Conservation (phyloP, 192 early-diverging fungal species). For the Entomortierella parvispora region DNA sequence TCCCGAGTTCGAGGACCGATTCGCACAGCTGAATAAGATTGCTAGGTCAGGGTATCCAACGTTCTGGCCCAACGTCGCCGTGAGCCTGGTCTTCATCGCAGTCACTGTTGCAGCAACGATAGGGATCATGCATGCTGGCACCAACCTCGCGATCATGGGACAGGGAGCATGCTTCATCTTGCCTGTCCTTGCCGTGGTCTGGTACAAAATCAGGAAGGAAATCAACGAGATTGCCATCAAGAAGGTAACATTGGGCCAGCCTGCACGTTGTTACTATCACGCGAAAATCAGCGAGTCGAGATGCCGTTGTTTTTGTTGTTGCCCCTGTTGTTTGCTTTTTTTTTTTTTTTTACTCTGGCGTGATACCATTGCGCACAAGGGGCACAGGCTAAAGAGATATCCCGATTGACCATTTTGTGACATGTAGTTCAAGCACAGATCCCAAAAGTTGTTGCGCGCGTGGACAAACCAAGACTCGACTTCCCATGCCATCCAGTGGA, state of each 20-base stretch:
- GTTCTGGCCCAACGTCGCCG: conserved; percentile 22
- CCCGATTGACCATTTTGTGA: not conserved
- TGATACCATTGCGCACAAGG: not conserved
- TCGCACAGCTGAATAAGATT: conserved; percentile 24
- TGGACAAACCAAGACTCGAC: conserved; percentile 32
- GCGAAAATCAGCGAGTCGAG: not conserved
- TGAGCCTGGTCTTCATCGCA: not conserved
- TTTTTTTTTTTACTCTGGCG: not conserved
- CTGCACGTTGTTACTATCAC: not conserved
- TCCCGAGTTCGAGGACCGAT: conserved; percentile 27
- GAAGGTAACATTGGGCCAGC: conserved; percentile 1
- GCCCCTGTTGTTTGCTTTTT: not conserved
- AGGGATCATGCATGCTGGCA: conserved; percentile 9
- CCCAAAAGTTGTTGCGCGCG: conserved; percentile 34
- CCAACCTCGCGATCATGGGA: conserved; percentile 17
- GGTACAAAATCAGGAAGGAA: conserved; percentile 25
- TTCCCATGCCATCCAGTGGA: conserved; percentile 45
- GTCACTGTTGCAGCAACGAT: not conserved
- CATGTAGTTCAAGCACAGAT: conserved; percentile 35
- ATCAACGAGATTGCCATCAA: conserved; percentile 15
- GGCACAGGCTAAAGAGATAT: not conserved
- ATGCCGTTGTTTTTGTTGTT: not conserved
- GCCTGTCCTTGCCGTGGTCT: conserved; percentile 27
- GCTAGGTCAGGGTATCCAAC: conserved; percentile 20
- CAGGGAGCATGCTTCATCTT: conserved; percentile 37